Base-by-base conservation (phyloP, 2,329 filamentous ascomycete species). In the Pyricularia grisea region DNA sequence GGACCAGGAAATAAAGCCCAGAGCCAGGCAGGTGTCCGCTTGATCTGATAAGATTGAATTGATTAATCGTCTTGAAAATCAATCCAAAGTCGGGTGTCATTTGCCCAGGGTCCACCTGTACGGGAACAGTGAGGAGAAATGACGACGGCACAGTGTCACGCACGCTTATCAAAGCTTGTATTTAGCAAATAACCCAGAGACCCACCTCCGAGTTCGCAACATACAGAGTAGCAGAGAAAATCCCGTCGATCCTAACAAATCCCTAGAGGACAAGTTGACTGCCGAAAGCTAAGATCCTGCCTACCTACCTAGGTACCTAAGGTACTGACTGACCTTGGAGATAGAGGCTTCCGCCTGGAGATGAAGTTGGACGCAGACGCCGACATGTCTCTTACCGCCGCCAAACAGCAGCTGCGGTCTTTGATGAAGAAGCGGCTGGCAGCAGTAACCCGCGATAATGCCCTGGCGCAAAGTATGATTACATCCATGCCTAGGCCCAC, bases 391-490 rank as follows among this genome's bases (percentile, higher is more conserved):
- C 79, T 93, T 69, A 84, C 84, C 72, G 82, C 85, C 70, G 88
- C 91, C 64, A 97, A 97, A 81, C 89, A 90, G 76, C 89, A 92
- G 74, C 82, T 97, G 71, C 86, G 94, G 69, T 83, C 83, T 71
- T 80, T 85, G 68, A 90, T 97, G 81, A 93, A 90, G 76, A 81
- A 85, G 72, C 84, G 83, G 36, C 84, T 97, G 25, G 83, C 86
- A 25, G 78, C 77, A 9, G 76, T 97, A 66, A 79, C 88, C 1
- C 80, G 84, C n/a, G 86, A 91, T 28, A 84, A 87, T 17, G 82
- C 93, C 68, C 77, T 80, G 68, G 77, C 79, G 63, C 93, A 97
- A 82, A 95, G 93, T 93, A 82, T 78, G 88, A 28, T 68, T 42
- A 30, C 25, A 61, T 61, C 42, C n/a, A 31, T 36, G 65, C 17